Percentiles rank a stretch among this genome's conserved stretches.
phyloP scores from a whole-genome alignment of 179 eudicot species.

The Beta corolliflora region DNA sequence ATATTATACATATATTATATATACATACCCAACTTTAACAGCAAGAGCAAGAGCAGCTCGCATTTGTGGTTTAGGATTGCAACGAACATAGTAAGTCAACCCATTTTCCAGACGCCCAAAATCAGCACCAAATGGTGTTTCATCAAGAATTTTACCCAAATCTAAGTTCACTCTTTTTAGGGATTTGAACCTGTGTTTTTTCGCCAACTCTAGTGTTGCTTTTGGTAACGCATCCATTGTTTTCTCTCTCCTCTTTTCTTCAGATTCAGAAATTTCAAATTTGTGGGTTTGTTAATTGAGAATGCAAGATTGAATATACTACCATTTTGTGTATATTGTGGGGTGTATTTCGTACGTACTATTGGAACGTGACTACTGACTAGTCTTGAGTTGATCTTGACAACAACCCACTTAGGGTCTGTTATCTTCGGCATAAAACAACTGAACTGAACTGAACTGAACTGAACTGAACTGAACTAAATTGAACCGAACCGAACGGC shows the following conservation, averaged over 20 bases:
- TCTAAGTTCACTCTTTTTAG: slow-evolving; percentile 48
- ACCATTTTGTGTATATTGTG: too few relatives aligned
- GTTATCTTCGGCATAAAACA: too few relatives aligned
- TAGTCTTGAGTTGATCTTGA: too few relatives aligned
- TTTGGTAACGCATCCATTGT: slow-evolving; percentile 66
- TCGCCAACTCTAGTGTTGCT: slow-evolving; percentile 45
- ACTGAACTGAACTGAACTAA: too few relatives aligned
- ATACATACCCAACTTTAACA: slow-evolving; percentile 69
- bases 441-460: too few relatives aligned
- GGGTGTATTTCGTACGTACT: too few relatives aligned
- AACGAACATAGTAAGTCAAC: slow-evolving; percentile 68
- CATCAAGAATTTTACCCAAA: slow-evolving; percentile 40
- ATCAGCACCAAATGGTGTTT: slow-evolving; percentile 56
- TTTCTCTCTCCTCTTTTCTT: neutral
- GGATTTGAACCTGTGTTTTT: slow-evolving; percentile 58
- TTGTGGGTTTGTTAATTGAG: neutral
- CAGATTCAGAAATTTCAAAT: neutral
- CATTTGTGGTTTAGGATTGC: slow-evolving; percentile 72
- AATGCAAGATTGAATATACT: too few relatives aligned
- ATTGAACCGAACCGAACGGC: too few relatives aligned
- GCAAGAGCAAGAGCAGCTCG: slow-evolving; percentile 86
- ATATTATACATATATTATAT: too few relatives aligned
- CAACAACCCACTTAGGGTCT: too few relatives aligned
- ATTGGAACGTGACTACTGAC: too few relatives aligned
- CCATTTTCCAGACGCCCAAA: slow-evolving; percentile 67